Evolutionary conservation across 2,329 filamentous ascomycete genomes (phyloP).

Genomic region (Fusarium caatingaense): DNA sequence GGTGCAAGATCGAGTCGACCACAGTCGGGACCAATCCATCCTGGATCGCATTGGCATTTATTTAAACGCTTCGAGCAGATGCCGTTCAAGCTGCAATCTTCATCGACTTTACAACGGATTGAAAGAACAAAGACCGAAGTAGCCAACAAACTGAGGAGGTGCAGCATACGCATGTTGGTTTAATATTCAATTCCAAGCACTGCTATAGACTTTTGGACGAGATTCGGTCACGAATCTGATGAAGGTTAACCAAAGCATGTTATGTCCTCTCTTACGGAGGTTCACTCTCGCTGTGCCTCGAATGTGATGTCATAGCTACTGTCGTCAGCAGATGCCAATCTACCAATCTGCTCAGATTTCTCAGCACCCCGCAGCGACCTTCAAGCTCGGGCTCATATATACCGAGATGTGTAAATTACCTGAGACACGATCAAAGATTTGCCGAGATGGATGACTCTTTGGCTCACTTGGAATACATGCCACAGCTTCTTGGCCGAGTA

Average conservation of each 20-base stretch:
- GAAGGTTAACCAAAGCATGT: too few relatives aligned
- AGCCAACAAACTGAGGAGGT: not conserved
- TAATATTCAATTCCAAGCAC: not conserved
- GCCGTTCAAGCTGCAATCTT: constrained; percentile 50
- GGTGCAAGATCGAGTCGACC: constrained; percentile 58
- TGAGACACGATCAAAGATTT: not conserved
- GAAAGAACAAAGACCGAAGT: not conserved
- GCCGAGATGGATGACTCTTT: too few relatives aligned
- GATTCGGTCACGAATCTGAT: too few relatives aligned
- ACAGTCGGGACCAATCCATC: constrained; percentile 59
- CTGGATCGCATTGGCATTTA: constrained; percentile 51
- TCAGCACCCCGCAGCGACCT: not conserved
- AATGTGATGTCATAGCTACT: not conserved
- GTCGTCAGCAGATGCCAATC: not conserved
- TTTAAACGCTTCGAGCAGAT: constrained; percentile 30
- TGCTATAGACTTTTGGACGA: too few relatives aligned
- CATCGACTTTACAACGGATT: constrained; percentile 34
- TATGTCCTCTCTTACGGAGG: too few relatives aligned
- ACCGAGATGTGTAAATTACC: not conserved
- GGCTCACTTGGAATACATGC: too few relatives aligned
- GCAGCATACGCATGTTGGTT: not conserved
- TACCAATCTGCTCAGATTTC: not conserved
- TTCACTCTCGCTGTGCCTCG: not conserved
- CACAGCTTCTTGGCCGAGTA: too few relatives aligned
- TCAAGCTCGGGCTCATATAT: not conserved